These are phyloP conservation scores for Chalciporus sp. DNA, from an alignment of 1,284 basidiomycete species.

Conservation along the genomic window DNA sequence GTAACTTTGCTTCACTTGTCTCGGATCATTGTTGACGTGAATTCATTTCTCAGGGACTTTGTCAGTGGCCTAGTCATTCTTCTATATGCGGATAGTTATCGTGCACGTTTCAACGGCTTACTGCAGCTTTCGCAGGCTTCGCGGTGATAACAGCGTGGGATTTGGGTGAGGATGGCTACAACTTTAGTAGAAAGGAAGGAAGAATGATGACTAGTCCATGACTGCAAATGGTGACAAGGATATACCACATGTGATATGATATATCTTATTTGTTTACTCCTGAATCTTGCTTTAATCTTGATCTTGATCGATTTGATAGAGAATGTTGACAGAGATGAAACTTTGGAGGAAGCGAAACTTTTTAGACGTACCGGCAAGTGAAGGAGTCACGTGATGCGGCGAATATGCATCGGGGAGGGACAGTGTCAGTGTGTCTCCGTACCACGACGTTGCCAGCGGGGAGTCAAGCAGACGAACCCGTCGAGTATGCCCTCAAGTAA, in stretches of 20 bases:
- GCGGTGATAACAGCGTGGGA: constrained; percentile 13
- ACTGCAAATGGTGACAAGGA: not conserved
- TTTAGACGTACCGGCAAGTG: not conserved
- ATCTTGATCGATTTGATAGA: no score
- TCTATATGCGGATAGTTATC: constrained; percentile 74
- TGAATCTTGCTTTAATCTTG: constrained; percentile 9
- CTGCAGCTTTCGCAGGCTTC: constrained; percentile 39
- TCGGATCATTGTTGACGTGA: constrained; percentile 8
- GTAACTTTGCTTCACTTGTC: constrained; percentile 38
- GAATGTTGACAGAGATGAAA: not conserved
- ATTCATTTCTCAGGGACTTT: constrained; percentile 63
- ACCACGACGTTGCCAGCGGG: not conserved
- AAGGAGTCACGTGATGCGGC: constrained; percentile 22
- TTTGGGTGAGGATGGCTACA: not conserved
- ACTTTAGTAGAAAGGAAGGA: constrained; percentile 1
- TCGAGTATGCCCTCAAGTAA: not conserved
- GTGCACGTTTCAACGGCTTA: constrained; percentile 59
- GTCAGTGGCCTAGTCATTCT: constrained; percentile 72
- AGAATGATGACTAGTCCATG: not conserved
- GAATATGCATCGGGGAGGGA: no score
- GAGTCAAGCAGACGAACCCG: not conserved
- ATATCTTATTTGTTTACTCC: constrained; percentile 14
- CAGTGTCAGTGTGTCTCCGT: not conserved
- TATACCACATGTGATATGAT: constrained; percentile 24
- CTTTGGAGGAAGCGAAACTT: no score